phyloP scores from a whole-genome alignment of 2,329 filamentous ascomycete genomes.

The Hypoxylon sp. region DNA sequence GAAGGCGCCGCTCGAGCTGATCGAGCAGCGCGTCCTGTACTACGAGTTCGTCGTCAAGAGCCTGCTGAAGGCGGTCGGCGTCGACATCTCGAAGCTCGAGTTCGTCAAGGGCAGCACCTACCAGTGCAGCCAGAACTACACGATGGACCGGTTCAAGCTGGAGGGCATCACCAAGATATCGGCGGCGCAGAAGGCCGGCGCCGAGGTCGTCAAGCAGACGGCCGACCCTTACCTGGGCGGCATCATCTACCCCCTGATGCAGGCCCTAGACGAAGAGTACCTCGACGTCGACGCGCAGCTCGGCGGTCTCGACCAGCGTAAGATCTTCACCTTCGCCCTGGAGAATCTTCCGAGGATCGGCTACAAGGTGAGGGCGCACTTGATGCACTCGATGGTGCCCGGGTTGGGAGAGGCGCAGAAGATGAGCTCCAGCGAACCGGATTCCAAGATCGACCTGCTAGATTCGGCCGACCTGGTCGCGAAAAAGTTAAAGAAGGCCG shows the following conservation, averaged over 20 bases:
- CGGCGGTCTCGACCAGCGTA: constrained; percentile 87
- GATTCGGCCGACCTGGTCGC: constrained; percentile 79
- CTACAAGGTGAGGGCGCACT: constrained; percentile 74
- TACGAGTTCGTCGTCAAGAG: constrained; percentile 82
- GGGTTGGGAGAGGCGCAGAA: constrained; percentile 80
- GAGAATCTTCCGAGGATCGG: constrained; percentile 88
- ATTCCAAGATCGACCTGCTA: constrained; percentile 87
- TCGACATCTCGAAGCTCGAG: constrained; percentile 80
- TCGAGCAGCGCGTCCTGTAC: constrained; percentile 84
- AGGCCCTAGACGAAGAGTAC: constrained; percentile 91
- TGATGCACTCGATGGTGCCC: constrained; percentile 91
- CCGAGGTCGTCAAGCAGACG: constrained; percentile 94
- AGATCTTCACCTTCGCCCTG: constrained; percentile 87
- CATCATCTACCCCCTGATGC: constrained; percentile 86
- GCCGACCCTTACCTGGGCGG: constrained; percentile 79
- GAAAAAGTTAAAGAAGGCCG: constrained; percentile 89
- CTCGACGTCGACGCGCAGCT: constrained; percentile 90
- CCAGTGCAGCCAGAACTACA: constrained; percentile 78
- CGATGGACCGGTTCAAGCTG: constrained; percentile 89
- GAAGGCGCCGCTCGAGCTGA: constrained; percentile 89
- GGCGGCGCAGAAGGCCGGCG: constrained; percentile 84
- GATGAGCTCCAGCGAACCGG: constrained; percentile 79
- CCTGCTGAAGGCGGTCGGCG: constrained; percentile 80
- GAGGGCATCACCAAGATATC: constrained; percentile 73
- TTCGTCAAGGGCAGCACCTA: constrained; percentile 89